Evolutionary conservation across 495 filamentous ascomycete species (phyloP).

Genomic region (Diplogelasinospora grovesii): DNA sequence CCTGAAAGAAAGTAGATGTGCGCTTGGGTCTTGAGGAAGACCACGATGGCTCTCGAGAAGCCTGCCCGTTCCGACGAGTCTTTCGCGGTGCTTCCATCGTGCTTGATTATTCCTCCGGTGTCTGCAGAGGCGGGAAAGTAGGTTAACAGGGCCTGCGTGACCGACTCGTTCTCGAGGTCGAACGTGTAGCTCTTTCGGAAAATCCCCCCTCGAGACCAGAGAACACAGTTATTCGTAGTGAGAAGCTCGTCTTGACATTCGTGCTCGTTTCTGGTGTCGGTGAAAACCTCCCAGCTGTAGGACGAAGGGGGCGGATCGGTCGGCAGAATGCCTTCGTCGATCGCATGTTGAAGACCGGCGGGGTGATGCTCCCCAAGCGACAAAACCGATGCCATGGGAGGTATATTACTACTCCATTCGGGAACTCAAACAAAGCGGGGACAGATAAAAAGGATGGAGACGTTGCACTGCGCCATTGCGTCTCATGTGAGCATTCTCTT

Average conservation of each 20-base stretch:
- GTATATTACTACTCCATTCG: no score
- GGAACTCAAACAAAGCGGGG: not conserved
- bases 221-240: slow-evolving; percentile 71
- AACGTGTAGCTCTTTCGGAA: slow-evolving; percentile 84
- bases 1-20: slow-evolving; percentile 90
- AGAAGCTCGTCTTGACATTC: slow-evolving; percentile 76
- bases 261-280: slow-evolving; percentile 40
- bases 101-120: slow-evolving; percentile 3
- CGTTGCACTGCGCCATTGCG: no score
- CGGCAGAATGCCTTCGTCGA: slow-evolving; percentile 72
- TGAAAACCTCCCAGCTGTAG: slow-evolving; percentile 63
- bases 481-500: no score
- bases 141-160: slow-evolving; percentile 78
- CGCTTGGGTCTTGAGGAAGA: slow-evolving; percentile 87
- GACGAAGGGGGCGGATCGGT: slow-evolving; percentile 56
- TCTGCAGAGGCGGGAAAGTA: slow-evolving; percentile 60
- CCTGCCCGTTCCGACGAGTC: slow-evolving; percentile 12
- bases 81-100: not conserved
- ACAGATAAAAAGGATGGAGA: no score
- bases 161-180: slow-evolving; percentile 75
- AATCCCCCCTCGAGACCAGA: slow-evolving; percentile 84
- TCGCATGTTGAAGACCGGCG: slow-evolving; percentile 71
- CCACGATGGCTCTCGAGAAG: slow-evolving; percentile 68
- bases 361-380: slow-evolving; percentile 87
- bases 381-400: slow-evolving; percentile 80